These are phyloP conservation scores for Sclerotinia minor DNA, from an alignment of 2,329 filamentous ascomycete species.

Conservation along the genomic window DNA sequence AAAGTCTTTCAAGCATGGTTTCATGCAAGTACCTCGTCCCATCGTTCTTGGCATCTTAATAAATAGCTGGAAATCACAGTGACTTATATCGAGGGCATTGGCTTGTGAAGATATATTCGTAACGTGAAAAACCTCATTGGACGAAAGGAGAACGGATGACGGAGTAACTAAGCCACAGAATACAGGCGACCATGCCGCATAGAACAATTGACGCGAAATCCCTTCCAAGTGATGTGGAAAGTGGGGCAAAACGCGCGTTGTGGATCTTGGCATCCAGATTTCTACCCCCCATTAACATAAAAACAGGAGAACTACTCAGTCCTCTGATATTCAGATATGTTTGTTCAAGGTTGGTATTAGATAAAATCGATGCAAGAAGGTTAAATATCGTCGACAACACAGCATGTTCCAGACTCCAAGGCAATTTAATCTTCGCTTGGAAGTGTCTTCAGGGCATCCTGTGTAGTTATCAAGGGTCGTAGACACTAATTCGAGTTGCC, in stretches of 20 bases:
- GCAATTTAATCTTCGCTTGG: not conserved
- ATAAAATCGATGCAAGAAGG: no score
- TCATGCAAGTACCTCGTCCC: not conserved
- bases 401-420: not conserved
- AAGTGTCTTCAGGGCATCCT: not conserved
- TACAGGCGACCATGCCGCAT: not conserved
- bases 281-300: not conserved
- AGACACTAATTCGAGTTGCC: not conserved
- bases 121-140: not conserved
- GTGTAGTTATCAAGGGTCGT: not conserved
- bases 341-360: not conserved
- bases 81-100: not conserved
- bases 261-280: not conserved
- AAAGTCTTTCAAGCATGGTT: not conserved
- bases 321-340: not conserved
- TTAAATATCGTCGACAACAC: not conserved
- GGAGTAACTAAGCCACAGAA: not conserved
- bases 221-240: not conserved
- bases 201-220: not conserved
- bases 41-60: not conserved
- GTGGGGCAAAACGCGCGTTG: slow-evolving; percentile 17
- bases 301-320: not conserved
- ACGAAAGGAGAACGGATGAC: not conserved
- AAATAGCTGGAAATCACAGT: not conserved
- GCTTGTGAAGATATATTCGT: slow-evolving; percentile 2